Base-by-base conservation (phyloP, 345 rosid genomes). In the Eucalyptus curtisii region DNA sequence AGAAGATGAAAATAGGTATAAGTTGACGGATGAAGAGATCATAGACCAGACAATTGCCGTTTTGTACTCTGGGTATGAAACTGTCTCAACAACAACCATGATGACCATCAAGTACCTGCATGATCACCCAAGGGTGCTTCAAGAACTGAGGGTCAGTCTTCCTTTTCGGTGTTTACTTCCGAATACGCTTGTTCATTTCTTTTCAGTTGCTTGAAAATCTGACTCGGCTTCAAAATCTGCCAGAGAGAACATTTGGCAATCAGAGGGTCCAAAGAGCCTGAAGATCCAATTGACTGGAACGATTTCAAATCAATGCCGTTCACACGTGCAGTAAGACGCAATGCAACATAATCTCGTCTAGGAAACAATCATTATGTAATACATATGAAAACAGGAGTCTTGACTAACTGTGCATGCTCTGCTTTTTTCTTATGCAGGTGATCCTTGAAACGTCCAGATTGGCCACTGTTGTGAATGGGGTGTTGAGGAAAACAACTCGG, bases 271-370 rank as follows among this genome's bases (percentile, higher is more conserved):
- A 97, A 95, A 93, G 90, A 89, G 71, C 94, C 94, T 12, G 96
- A 93, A 68, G 98, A 94, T 87, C 98, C 98, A 7, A 93, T 97
- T 52, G 90, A 90, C 89, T 93, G 94, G 57, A 89, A 90, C 33
- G 99, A 97, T 91, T 89, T 95, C 37, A 97, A 95, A 88, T 93
- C 98, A 22, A 96, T 97, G 99, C 90, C 90, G 86, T 96, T 96
- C 81, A 97, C 99, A 49, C 95, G 99, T 25, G 99, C 99, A 22
- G 99, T 96, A 90, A 93, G 98, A 86, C 52, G 52, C 30, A 25
- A 61, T 17, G 12, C 64, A n/a, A 24, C 31, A 49, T 30, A n/a
- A 33, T n/a, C 17, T 53, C 49, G 49, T 33, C 40, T 82, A 45
- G 44, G 40, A 30, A 53, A 17, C 27, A 7, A 71, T 10, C 82